Evolutionary conservation across 345 rosid species (phyloP).

Genomic region (Boechera retrofracta): DNA sequence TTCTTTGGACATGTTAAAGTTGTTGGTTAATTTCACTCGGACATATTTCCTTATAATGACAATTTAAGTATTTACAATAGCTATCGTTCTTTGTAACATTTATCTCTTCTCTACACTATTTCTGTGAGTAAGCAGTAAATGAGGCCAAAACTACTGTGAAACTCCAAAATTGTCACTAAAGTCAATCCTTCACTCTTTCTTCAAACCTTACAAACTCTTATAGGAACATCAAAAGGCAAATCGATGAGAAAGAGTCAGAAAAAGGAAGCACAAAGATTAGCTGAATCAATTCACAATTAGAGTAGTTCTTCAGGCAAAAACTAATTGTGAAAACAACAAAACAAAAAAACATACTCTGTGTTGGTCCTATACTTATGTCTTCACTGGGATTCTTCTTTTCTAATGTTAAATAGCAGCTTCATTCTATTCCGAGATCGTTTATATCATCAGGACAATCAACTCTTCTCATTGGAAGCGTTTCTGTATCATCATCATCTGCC

Average conservation of each 20-base stretch:
- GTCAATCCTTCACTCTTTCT: not conserved
- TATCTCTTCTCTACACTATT: not conserved
- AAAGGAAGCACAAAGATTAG: not conserved
- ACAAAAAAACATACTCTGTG: not conserved
- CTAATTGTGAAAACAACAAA: not conserved
- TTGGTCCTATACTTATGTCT: not conserved
- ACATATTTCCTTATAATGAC: constrained; percentile 32
- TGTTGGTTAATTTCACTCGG: constrained; percentile 27
- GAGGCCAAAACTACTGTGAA: not conserved
- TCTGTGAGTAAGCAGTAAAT: constrained; percentile 5
- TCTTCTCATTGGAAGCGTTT: too few species aligned
- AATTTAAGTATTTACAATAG: constrained; percentile 22
- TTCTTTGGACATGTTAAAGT: constrained; percentile 42
- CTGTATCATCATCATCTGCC: not conserved
- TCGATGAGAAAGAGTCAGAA: not conserved
- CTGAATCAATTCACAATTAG: not conserved
- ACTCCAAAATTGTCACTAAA: not conserved
- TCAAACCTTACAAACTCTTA: not conserved
- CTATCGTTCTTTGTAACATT: not conserved
- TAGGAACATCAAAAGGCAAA: not conserved
- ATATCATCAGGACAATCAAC: too few species aligned
- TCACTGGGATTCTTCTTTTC: not conserved
- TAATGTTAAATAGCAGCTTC: not conserved
- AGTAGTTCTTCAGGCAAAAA: not conserved
- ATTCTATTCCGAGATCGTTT: too few species aligned